Base-by-base conservation (phyloP, 352 stramenopile genomes). In the Halophytophthora polymorphica region DNA sequence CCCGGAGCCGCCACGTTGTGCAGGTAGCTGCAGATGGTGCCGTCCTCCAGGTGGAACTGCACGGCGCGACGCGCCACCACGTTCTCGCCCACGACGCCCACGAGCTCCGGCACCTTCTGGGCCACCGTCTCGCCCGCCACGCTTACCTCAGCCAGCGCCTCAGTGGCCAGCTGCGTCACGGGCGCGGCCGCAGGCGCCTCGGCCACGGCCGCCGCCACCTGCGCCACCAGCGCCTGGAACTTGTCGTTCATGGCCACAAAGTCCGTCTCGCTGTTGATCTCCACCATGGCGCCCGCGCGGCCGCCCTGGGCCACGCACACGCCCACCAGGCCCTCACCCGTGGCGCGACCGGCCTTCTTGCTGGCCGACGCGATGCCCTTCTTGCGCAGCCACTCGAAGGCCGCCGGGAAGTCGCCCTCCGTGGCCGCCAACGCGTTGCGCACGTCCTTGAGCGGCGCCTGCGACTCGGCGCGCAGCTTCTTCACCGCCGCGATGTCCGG, bases 221-320 rank as follows among this genome's bases (percentile, higher is more conserved):
- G 63, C 29, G 58, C 57, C 7, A 88, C 78, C 7, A 92, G 77
- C 42, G 73, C 72, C 58, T 94, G 75, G 72, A 98, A 98, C 40
- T 83, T 93, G 35, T 88, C 86, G 73, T 97, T 96, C 73, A 90
- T 91, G 19, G 87, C 90, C 49, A 98, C 91, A 63, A 98, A 98
- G 68, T 98, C 90, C 22, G 90, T 98, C 71, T 98, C 88, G 42
- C 83, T 96, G 74, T 98, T 98, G 55, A 97, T 77, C 69, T 98
- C 88, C 22, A 98, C 86, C 69, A 98, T 91, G 36, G 88, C 88
- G 8, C 54, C 64, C 22, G 8, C 15, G 29, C 58, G 56, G 15
- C 54, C 58, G 35, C 38, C 44, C 11, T 58, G 37, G 39, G 73
- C 73, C 40, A 70, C 66, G 38, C 92, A 61, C n/a, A 89, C 63